Percentiles rank a stretch among this genome's conserved stretches.
These are phyloP conservation scores for Cyberlindnera xishuangbannaensis DNA, from an alignment of 805 yeast species.

Conservation along the genomic window DNA sequence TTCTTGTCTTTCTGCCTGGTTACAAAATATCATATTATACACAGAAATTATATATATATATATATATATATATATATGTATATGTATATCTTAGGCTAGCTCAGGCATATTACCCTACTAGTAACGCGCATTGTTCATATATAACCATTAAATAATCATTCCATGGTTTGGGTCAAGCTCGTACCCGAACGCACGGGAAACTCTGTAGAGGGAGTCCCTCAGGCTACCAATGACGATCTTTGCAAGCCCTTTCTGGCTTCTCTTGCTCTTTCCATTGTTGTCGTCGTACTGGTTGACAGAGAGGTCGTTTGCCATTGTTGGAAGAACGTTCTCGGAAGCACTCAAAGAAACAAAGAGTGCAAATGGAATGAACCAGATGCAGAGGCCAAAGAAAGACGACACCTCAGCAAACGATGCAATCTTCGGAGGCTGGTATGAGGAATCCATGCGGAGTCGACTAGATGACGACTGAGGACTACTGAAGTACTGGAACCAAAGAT, in stretches of 20 bases:
- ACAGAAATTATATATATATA: no score
- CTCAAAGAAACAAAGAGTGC: slow-evolving; percentile 85
- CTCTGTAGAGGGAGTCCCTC: slow-evolving; percentile 40
- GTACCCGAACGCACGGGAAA: slow-evolving; percentile 55
- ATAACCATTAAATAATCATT: slow-evolving; percentile 30
- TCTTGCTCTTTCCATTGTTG: slow-evolving; percentile 29
- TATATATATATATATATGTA: no score
- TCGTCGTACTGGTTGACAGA: slow-evolving; percentile 24
- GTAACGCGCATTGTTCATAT: no score
- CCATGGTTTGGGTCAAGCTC: slow-evolving; percentile 57
- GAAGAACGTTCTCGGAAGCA: slow-evolving; percentile 86
- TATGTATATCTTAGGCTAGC: no score
- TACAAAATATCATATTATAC: no score
- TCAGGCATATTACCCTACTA: no score
- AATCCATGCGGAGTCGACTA: slow-evolving; percentile 53
- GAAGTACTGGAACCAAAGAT: slow-evolving; percentile 85
- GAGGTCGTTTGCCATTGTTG: slow-evolving; percentile 35
- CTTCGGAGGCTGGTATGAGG: slow-evolving; percentile 56
- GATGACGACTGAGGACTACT: slow-evolving; percentile 56
- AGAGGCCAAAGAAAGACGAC: slow-evolving; percentile 90
- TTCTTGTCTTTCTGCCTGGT: no score
- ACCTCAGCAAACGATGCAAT: slow-evolving; percentile 84
- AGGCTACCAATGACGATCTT: slow-evolving; percentile 54
- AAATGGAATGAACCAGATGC: slow-evolving; percentile 93
- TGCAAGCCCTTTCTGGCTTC: slow-evolving; percentile 53